A percentile compares a stretch with the other conserved stretches of the same genome.
Evolutionary conservation across 2,329 filamentous ascomycete species (phyloP).

Genomic region (Plenodomus tracheiphilus): DNA sequence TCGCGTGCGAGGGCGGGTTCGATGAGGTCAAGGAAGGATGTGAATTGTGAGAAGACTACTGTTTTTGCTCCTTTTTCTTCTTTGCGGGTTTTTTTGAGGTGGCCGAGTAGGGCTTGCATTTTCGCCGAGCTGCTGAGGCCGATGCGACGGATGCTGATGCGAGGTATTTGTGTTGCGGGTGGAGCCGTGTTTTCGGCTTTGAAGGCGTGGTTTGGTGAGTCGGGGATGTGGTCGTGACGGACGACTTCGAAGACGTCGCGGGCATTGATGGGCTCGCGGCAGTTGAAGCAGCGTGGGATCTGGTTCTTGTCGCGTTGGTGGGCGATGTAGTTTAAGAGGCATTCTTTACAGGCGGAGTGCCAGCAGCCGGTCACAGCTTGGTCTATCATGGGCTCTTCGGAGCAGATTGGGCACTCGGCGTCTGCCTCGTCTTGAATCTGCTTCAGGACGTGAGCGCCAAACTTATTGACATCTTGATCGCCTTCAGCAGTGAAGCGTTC

Average conservation of each 20-base stretch:
- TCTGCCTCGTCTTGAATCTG: slow-evolving; percentile 90
- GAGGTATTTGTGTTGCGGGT: slow-evolving; percentile 42
- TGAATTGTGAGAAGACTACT: slow-evolving; percentile 97
- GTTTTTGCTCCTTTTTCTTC: slow-evolving; percentile 75
- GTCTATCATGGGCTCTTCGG: slow-evolving; percentile 93
- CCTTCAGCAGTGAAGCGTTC: slow-evolving; percentile 72
- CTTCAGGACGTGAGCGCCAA: slow-evolving; percentile 82
- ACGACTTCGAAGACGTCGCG: slow-evolving; percentile 93
- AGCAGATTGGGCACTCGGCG: slow-evolving; percentile 91
- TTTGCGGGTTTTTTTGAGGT: slow-evolving; percentile 70
- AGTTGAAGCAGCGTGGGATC: slow-evolving; percentile 84
- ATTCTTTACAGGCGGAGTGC: slow-evolving; percentile 96
- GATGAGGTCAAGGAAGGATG: slow-evolving; percentile 90
- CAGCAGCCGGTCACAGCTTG: slow-evolving; percentile 95
- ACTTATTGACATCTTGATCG: slow-evolving; percentile 67
- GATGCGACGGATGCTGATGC: slow-evolving; percentile 64
- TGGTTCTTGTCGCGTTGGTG: slow-evolving; percentile 79
- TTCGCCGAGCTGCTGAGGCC: slow-evolving; percentile 81
- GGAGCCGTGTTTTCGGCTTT: slow-evolving; percentile 28
- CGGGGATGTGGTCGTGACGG: slow-evolving; percentile 67
- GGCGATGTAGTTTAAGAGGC: slow-evolving; percentile 85
- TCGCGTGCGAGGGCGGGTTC: slow-evolving; percentile 74
- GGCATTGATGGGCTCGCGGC: slow-evolving; percentile 77
- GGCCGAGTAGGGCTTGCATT: slow-evolving; percentile 75
- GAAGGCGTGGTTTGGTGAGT: slow-evolving; percentile 49